Base-by-base conservation (phyloP, 2,329 filamentous ascomycete species). In the Basipetospora chlamydospora region DNA sequence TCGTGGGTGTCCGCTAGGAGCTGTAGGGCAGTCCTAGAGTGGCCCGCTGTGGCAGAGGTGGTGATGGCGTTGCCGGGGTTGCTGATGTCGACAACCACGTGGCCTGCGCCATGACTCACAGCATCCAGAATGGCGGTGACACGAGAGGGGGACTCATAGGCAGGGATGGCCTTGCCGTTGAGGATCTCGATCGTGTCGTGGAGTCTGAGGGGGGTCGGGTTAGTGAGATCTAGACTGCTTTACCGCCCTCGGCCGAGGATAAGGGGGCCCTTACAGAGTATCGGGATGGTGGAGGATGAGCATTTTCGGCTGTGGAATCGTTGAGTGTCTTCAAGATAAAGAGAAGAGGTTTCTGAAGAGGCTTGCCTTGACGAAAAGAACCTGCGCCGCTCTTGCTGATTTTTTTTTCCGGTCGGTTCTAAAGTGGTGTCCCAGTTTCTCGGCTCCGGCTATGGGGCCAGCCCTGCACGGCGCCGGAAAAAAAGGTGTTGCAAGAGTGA, bases 71-170 rank as follows among this genome's bases (percentile, higher is more conserved):
- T 17, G 5, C 12, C 13, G 8, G 13, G 12, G 15, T 25, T 16
- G 22, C 21, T 26, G 7, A 35, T 12, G 7, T 39, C 31, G 18
- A 12, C n/a, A 5, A 34, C n/a, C 15, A 35, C 31, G 20, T 35
- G 33, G 8, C 13, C 18, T 2, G 25, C 37, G 8, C 23, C 31
- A 10, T 6, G 8, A 10, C 12, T 18, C 12, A 39, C 17, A 21
- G 26, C 23, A 6, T 18, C 54, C 21, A 79, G 59, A 42, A 79
- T 73, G 18, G 64, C 61, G 41, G 77, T 70, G 52, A 79, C 67
- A 41, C 63, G 61, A 43, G 67, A 62, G 15, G 69, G 64, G 47
- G 71, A 70, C 49, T 80, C 75, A 42, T 26, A 28, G 5, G 37
- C 31, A 3, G 25, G 31, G n/a, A 39, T 39, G 13, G 20, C 12